phyloP scores from a whole-genome alignment of 805 yeast species.

The Pichia insulana region DNA sequence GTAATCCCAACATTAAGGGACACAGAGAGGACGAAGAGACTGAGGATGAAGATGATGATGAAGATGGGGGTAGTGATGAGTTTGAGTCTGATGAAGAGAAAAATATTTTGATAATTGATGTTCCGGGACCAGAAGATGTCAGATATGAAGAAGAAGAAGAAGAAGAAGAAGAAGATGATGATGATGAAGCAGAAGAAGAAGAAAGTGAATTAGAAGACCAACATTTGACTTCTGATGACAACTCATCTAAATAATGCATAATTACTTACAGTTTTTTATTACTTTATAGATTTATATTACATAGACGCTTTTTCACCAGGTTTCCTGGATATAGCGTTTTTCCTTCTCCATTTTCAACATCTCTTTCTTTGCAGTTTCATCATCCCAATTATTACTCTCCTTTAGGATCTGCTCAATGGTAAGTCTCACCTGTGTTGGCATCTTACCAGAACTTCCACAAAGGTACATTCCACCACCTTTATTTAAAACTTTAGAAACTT shows the following conservation, averaged over 20 bases:
- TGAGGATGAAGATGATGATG: slow-evolving; percentile 14
- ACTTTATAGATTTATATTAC: too few species aligned
- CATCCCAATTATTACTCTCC: slow-evolving; percentile 33
- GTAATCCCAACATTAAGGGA: slow-evolving; percentile 54
- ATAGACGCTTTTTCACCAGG: slow-evolving; percentile 46
- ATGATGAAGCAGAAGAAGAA: slow-evolving; percentile 1
- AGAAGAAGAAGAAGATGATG: slow-evolving; percentile 5
- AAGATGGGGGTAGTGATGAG: slow-evolving; percentile 14
- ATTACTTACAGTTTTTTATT: too few species aligned
- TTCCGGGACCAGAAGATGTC: slow-evolving; percentile 9
- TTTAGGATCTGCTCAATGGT: slow-evolving; percentile 59
- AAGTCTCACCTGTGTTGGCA: slow-evolving; percentile 79
- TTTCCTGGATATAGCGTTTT: slow-evolving; percentile 74
- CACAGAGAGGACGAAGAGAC: slow-evolving; percentile 21
- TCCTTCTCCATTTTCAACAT: slow-evolving; percentile 51
- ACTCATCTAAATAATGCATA: too few species aligned
- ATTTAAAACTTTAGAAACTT: slow-evolving; percentile 45
- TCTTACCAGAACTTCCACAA: slow-evolving; percentile 90
- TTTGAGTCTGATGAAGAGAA: slow-evolving; percentile 4
- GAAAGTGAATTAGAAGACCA: slow-evolving; percentile 6
- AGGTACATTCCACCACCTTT: slow-evolving; percentile 60
- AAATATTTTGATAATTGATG: slow-evolving; percentile 10
- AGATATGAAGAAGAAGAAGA: slow-evolving; percentile 9
- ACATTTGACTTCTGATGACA: too few species aligned
- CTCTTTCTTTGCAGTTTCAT: slow-evolving; percentile 41